phyloP scores from a whole-genome alignment of 2,329 filamentous ascomycete species.

The Tolypocladium ovalisporum region DNA sequence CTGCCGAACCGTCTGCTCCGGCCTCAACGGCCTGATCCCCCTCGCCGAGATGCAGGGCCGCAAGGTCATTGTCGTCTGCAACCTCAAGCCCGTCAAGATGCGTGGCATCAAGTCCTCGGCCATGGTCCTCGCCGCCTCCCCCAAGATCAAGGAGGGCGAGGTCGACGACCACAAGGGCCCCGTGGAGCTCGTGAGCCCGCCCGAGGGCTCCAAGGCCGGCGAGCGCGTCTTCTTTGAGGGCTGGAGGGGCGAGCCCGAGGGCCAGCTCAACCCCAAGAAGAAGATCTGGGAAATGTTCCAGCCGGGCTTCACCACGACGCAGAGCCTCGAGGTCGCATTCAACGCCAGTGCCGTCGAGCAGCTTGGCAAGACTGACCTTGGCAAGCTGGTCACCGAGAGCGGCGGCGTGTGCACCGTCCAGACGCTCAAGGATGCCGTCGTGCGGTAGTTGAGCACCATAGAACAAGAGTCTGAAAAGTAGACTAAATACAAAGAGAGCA shows the following conservation, averaged over 20 bases:
- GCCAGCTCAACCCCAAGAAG: slow-evolving; percentile 96
- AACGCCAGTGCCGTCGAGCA: slow-evolving; percentile 69
- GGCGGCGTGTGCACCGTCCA: slow-evolving; percentile 77
- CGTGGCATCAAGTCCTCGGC: slow-evolving; percentile 67
- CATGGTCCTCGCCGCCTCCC: slow-evolving; percentile 94
- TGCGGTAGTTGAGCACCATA: slow-evolving; percentile 44
- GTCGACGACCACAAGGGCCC: slow-evolving; percentile 77
- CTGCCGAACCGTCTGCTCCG: slow-evolving; percentile 92
- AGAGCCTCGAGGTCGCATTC: slow-evolving; percentile 71
- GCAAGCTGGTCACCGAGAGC: slow-evolving; percentile 62
- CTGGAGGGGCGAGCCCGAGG: slow-evolving; percentile 87
- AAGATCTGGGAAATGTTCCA: slow-evolving; percentile 98
- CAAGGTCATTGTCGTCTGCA: slow-evolving; percentile 92
- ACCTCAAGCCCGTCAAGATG: slow-evolving; percentile 99
- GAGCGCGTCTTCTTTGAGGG: slow-evolving; percentile 90
- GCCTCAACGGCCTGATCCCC: slow-evolving; percentile 84
- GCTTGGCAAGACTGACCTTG: slow-evolving; percentile 57
- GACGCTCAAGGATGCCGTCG: slow-evolving; percentile 67
- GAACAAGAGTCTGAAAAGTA: background rate
- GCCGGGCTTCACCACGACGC: slow-evolving; percentile 88
- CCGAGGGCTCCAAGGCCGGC: slow-evolving; percentile 66
- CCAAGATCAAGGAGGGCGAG: slow-evolving; percentile 70
- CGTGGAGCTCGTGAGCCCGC: slow-evolving; percentile 84
- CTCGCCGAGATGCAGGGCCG: slow-evolving; percentile 94
- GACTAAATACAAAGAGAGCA: background rate